Base-by-base conservation (phyloP, 768 basidiomycete species). In the Saitozyma podzolica region DNA sequence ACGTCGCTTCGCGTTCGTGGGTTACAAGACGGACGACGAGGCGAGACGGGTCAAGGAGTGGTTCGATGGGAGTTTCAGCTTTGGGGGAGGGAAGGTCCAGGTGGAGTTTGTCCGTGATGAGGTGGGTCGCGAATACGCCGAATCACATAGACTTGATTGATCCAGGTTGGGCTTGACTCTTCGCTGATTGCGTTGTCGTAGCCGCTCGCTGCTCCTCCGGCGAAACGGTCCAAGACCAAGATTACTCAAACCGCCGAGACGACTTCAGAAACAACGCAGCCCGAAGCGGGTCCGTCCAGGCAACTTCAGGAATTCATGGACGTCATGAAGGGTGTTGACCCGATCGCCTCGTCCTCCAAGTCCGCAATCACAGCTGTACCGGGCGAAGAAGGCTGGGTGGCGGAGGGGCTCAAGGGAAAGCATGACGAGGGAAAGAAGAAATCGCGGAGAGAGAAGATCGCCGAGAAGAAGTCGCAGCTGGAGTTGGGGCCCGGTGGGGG, bases 1-100 rank as follows among this genome's bases (percentile, higher is more conserved):
- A 78, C 81, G 96, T 8, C 84, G 90, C 41, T 94, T 99, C 76
- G 96, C 90, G 0, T 99, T 98, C 73, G 83, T 95, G 9, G 96
- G 96, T 0, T 97, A 87, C 83, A 92, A 90, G 80, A 85, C 87
- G 0, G 83, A 88, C 40, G 82, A 84, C 39, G 90, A 96, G 62
- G 95, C 95, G 0, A 60, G 80, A 7, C 82, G 83, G 6, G 93
- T 90, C 0, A 85, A 85, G 75, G 85, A 87, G 42, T 98, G 89
- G 89, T 94, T 89, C 68, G 86, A 94, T 77, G 83, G 85, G 20
- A 90, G 89, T 0, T 98, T 89, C 75, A 68, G 57, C 20, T 83
- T 97, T 39, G 91, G 88, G 51, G 88, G 90, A 8, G 84, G 87
- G 9, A 84, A 88, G 64, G 86, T 97, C 53, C 86, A 78, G 60